Percentiles rank a stretch among this genome's conserved stretches.
Conservation (phyloP, 805 yeast genomes). For the Monosporozyma yasuniensis region DNA sequence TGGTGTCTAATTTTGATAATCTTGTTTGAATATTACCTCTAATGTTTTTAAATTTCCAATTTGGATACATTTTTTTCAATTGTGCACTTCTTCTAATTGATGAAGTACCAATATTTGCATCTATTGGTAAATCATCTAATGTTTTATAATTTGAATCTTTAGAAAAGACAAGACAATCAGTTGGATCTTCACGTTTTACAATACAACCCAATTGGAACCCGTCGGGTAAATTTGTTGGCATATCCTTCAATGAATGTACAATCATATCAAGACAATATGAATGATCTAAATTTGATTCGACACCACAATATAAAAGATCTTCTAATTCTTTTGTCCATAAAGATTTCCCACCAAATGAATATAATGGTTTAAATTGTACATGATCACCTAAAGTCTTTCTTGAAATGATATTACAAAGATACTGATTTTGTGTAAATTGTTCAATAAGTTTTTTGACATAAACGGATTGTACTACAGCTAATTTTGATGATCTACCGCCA, state of each 20-base stretch:
- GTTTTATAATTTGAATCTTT: conserved; percentile 51
- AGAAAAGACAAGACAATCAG: conserved; percentile 83
- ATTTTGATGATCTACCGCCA: conserved; percentile 82
- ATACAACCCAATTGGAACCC: conserved; percentile 87
- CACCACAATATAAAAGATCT: conserved; percentile 56
- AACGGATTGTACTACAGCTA: conserved; percentile 83
- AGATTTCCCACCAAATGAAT: conserved; percentile 92
- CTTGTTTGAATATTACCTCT: conserved; percentile 84
- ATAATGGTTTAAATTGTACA: conserved; percentile 73
- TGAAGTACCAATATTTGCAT: conserved; percentile 87
- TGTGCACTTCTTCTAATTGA: conserved; percentile 92
- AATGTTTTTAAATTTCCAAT: conserved; percentile 68
- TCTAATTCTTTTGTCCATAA: conserved; percentile 96
- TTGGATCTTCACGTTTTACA: conserved; percentile 79
- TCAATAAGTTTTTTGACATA: conserved; percentile 56
- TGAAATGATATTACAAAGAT: conserved; percentile 68
- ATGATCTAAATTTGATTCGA: conserved; percentile 46
- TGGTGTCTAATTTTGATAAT: conserved; percentile 67
- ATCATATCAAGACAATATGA: conserved; percentile 47
- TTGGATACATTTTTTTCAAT: conserved; percentile 67
- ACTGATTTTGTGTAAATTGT: conserved; percentile 50
- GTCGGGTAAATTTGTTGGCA: conserved; percentile 84
- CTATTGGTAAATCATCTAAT: conserved; percentile 70
- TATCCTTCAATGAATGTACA: conserved; percentile 88
- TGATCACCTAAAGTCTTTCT: conserved; percentile 86